Conservation (phyloP, 129 eudicot genomes). For the Oenanthe sinensis region DNA sequence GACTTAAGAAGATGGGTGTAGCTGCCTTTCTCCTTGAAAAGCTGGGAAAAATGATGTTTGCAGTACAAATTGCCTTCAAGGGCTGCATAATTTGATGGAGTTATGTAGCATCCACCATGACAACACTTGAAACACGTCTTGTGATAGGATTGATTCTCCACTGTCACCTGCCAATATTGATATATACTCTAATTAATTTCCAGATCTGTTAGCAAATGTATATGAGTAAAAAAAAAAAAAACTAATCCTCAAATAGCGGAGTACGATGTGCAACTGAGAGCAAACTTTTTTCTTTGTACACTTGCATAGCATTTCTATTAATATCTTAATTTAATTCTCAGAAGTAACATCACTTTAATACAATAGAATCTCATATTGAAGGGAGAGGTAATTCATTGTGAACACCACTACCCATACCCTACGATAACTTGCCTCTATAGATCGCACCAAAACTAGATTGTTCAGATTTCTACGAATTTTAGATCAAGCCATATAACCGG, state of each 20-base stretch:
- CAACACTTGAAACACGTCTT: constrained; percentile 95
- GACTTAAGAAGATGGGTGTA: constrained; percentile 88
- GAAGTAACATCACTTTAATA: not conserved
- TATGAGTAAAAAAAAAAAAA: not conserved
- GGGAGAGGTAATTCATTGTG: not conserved
- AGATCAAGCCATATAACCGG: not conserved
- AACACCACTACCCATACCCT: not conserved
- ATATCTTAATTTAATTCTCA: not conserved
- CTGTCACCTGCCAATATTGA: constrained; percentile 63
- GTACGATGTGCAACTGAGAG: not conserved
- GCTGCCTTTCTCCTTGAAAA: constrained; percentile 97
- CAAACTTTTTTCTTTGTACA: not conserved
- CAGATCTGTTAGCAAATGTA: not conserved
- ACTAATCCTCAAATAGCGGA: not conserved
- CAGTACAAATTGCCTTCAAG: constrained; percentile 81
- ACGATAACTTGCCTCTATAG: not conserved
- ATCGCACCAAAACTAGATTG: not conserved
- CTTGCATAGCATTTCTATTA: not conserved
- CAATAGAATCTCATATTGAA: not conserved
- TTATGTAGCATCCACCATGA: constrained; percentile 82
- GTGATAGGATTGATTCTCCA: constrained; percentile 79
- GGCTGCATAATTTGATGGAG: constrained; percentile 95
- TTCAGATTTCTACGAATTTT: not conserved
- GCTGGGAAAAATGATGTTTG: constrained; percentile 97
- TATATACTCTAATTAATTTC: not conserved